These are phyloP conservation scores for Pseudogymnoascus sp. DNA, from an alignment of 2,329 filamentous ascomycete species.

Conservation along the genomic window DNA sequence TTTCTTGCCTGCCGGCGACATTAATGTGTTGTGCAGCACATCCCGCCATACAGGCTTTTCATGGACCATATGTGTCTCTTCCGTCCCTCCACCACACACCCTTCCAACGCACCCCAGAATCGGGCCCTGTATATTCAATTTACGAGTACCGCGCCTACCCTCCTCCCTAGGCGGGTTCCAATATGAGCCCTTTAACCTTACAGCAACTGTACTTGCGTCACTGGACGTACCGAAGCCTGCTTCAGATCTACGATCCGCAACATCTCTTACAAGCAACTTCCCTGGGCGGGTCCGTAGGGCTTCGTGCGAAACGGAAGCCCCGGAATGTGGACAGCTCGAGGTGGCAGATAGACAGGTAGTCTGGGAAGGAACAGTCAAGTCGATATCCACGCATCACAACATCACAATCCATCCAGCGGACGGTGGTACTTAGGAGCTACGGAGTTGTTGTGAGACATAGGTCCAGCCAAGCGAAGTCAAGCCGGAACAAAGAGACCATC, in stretches of 20 bases:
- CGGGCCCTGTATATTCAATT: background rate
- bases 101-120: constrained; percentile 3
- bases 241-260: constrained; percentile 9
- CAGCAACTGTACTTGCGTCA: constrained; percentile 4
- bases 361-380: background rate
- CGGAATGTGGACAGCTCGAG: background rate
- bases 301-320: background rate
- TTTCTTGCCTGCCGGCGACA: background rate
- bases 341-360: background rate
- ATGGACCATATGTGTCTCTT: constrained; percentile 5
- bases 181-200: constrained; percentile 4
- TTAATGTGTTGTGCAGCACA: constrained; percentile 11
- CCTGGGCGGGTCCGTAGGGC: background rate
- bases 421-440: background rate
- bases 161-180: background rate
- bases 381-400: background rate
- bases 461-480: background rate
- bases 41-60: background rate
- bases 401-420: background rate
- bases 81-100: background rate
- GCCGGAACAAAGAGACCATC: constrained; percentile 1
- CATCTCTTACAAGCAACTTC: constrained; percentile 7
- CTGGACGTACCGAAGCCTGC: constrained; percentile 4
- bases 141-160: constrained; percentile 11
- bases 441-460: background rate